Evolutionary conservation across 345 rosid species (phyloP).

Genomic region (Salix brachista): DNA sequence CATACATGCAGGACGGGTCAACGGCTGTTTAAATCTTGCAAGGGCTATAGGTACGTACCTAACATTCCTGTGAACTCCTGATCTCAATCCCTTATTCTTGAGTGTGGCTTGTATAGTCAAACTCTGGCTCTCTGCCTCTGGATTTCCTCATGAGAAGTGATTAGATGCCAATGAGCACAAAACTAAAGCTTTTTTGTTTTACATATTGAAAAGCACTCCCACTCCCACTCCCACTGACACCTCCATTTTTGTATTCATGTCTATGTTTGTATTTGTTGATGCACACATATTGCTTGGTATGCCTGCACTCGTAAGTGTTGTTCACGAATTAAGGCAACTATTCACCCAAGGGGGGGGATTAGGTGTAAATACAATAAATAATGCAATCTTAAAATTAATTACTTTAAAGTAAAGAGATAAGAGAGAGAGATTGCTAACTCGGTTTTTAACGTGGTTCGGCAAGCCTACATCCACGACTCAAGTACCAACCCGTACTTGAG

Average conservation of each 20-base stretch:
- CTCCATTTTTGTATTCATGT: not conserved
- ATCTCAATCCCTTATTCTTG: not conserved
- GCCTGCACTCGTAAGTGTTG: too few relatives aligned
- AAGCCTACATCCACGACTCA: too few relatives aligned
- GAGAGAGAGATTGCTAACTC: too few relatives aligned
- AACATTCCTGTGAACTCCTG: not conserved
- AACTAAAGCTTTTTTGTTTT: not conserved
- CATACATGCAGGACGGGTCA: conserved; percentile 86
- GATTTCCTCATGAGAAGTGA: not conserved
- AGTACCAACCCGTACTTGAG: too few relatives aligned
- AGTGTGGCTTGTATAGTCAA: not conserved
- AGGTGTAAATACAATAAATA: too few relatives aligned
- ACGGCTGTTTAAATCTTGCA: conserved; percentile 94
- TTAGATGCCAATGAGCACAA: not conserved
- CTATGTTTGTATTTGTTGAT: not conserved
- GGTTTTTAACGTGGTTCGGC: too few relatives aligned
- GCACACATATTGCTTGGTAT: not conserved
- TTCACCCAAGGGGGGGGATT: too few relatives aligned
- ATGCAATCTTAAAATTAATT: too few relatives aligned
- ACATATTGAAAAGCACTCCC: not conserved
- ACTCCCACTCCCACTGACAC: not conserved
- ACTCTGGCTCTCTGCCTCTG: not conserved
- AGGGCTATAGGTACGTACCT: conserved; percentile 77
- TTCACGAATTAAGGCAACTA: too few relatives aligned
- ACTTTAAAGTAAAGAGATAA: too few relatives aligned